Evolutionary conservation across 2,329 filamentous ascomycete genomes (phyloP), one percentile per base, ranked within the genome.

Genomic region (Diplodia sapinea): DNA sequence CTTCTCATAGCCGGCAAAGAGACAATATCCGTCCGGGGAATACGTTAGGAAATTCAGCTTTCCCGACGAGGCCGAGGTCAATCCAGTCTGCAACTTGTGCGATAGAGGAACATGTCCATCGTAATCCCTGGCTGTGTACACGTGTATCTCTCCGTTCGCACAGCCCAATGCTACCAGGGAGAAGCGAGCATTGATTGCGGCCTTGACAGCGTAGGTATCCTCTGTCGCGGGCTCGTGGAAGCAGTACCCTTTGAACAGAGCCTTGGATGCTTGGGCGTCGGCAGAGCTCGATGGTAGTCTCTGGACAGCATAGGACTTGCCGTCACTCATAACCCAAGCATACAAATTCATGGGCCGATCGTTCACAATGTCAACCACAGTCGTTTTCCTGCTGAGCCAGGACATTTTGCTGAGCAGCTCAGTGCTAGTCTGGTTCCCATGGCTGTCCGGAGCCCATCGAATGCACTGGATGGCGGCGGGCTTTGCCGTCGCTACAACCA

Each of bases 381-480:
- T 87, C 1, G 86, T 84, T 78, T 63, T 63, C 78, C 92, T 94
- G 64, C 89, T 88, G 26, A 97, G 80, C 90, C 93, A 97, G 57
- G 87, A 81, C 88, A 97, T 96, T 65, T 91, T 90, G 74, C 89
- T 94, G 69, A 98, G 82, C 8, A 98, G 85, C 79, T 98, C 94
- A 0, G 95, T 97, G 72, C 88, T 93, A 2, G 94, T 97, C 79
- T 98, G 94, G 69, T 87, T 90, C 23, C 92, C 91, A 40, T 85
- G 87, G 71, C 86, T 90, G 76, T 97, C 94, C 1, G 94, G 91
- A 0, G 90, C 91, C 95, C 95, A 99, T 68, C 91, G 88, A 72
- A 99, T 98, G 79, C 94, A 97, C 79, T 99, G 95, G 17, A 98
- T 88, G n/a, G 95, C 94, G 0, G 94, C 90, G 3, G 95, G 95